Evolutionary conservation across 148 eudicot genomes (phyloP).

Genomic region (Chenopodium suecicum): DNA sequence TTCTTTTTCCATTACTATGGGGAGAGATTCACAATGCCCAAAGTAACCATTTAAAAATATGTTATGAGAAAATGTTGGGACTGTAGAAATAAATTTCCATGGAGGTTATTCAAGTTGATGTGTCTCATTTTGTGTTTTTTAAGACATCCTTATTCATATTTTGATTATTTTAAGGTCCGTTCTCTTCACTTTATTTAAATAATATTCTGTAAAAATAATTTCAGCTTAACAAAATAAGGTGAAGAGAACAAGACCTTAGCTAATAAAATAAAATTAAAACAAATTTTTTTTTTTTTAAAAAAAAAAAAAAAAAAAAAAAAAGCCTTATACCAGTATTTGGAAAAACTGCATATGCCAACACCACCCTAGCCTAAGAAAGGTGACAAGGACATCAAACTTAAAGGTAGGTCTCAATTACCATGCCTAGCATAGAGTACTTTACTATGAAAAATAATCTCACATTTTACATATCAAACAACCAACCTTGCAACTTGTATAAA

Average conservation of each 20-base stretch:
- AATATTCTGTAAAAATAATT: too few relatives aligned
- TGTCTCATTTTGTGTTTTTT: background rate
- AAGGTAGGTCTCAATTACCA: background rate
- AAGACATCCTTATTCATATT: background rate
- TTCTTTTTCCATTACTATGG: background rate
- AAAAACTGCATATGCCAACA: background rate
- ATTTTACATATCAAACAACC: background rate
- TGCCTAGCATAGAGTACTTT: background rate
- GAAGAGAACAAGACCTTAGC: too few relatives aligned
- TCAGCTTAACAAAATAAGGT: too few relatives aligned
- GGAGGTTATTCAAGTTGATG: background rate
- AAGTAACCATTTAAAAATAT: background rate
- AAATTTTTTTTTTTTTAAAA: too few relatives aligned
- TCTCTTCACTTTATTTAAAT: too few relatives aligned
- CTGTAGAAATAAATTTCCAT: background rate
- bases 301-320: too few relatives aligned
- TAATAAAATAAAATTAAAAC: too few relatives aligned
- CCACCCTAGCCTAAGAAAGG: background rate
- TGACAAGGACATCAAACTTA: background rate
- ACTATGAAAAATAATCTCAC: background rate
- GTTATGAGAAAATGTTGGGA: background rate
- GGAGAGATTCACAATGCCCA: background rate
- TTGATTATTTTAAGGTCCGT: too few relatives aligned
- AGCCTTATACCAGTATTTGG: background rate
- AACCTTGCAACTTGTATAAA: conserved; percentile 19